These are phyloP conservation scores for Epichloe uncinata DNA, from an alignment of 2,329 filamentous ascomycete genomes.

Conservation along the genomic window DNA sequence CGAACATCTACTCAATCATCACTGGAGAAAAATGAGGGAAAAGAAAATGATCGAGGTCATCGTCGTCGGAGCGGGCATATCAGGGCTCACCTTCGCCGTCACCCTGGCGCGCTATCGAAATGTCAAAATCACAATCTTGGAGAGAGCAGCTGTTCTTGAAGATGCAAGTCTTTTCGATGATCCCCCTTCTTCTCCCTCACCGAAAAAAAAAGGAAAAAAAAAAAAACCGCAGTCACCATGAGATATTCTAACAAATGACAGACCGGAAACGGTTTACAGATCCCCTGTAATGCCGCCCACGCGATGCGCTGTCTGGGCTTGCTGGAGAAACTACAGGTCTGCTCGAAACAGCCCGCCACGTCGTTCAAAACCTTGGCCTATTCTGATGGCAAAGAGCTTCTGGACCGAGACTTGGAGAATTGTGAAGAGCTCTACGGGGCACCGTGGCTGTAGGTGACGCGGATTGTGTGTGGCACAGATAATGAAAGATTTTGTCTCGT, in stretches of 20 bases:
- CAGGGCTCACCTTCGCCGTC: conserved; percentile 7
- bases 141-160: conserved; percentile 1
- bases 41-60: conserved; percentile 5
- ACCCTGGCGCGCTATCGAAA: conserved; percentile 3
- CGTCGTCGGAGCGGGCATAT: conserved; percentile 9
- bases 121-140: conserved; percentile 7
- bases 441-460: conserved; percentile 9
- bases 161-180: neutral
- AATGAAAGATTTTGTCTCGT: too few species aligned
- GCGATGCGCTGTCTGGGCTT: conserved; percentile 8
- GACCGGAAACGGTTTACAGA: conserved; percentile 9
- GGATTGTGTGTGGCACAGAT: neutral
- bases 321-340: conserved; percentile 6
- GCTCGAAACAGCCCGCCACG: neutral
- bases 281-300: conserved; percentile 10
- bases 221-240: too few species aligned
- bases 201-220: neutral
- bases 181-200: neutral
- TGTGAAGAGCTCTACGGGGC: conserved; percentile 9
- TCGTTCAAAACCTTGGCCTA: neutral
- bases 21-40: neutral
- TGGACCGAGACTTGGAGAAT: conserved; percentile 4
- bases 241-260: neutral
- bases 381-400: neutral
- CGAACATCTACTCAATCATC: neutral